Evolutionary conservation across 2,329 filamentous ascomycete genomes (phyloP), one percentile per base, ranked within the genome.

Genomic region (Calonectria hongkongensis): DNA sequence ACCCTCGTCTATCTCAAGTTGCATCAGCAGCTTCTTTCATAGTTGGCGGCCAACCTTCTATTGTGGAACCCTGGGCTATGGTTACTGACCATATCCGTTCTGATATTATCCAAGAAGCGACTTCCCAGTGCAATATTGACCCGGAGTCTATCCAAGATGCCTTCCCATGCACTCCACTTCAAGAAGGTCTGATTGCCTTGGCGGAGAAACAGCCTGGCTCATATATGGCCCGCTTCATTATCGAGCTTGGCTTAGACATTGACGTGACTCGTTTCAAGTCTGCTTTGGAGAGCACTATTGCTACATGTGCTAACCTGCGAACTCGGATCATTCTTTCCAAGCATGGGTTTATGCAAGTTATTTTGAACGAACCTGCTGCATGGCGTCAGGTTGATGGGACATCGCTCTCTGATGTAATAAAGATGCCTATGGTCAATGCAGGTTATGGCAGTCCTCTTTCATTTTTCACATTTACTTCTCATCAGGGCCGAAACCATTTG

Each of bases 21-120:
- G 30, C 62, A 16, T 30, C 43, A 1, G n/a, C 28, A 5, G 41
- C 51, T 18, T 79, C 78, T 73, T 76, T 79, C 71, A 74, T 76
- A 15, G 13, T 3, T n/a, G 6, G 21, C 12, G 28, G 51, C 27
- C 27, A 64, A 18, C 25, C 8, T 4, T 48, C 28, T 4, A 15
- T 18, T 33, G 56, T 45, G 25, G 65, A 58, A 27, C 51, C 65
- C 3, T 68, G 65, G 51, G 28, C 36, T 18, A 48, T 58, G 51
- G 12, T 60, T 58, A 15, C 51, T 21, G n/a, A 48, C 7, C 13
- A 18, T 39, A 45, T 50, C 15, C 28, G 50, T 9, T 25, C 48
- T 4, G 50, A 45, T 41, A 7, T 67, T 28, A 18, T 67, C 16
- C 10, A 64, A 48, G 60, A 64, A 25, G 41, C 45, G 9, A 13